phyloP scores from a whole-genome alignment of 371 early-diverging fungal genomes.

The Funneliformis caledonium region DNA sequence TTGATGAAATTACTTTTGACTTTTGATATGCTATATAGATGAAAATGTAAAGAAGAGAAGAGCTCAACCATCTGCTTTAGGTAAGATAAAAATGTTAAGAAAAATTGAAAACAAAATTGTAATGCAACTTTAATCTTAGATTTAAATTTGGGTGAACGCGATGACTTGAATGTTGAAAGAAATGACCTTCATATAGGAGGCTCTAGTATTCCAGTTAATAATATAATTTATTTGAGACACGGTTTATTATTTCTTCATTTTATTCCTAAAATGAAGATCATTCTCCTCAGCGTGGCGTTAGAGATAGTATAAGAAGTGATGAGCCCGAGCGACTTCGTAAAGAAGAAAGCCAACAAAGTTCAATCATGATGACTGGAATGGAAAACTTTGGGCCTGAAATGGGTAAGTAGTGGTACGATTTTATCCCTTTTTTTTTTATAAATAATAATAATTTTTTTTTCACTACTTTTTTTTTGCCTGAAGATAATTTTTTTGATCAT shows the following conservation, averaged over 20 bases:
- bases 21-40: not conserved
- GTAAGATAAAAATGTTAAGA: not conserved
- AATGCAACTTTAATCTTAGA: not conserved
- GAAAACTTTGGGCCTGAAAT: slow-evolving; percentile 7
- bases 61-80: not conserved
- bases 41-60: slow-evolving; percentile 1
- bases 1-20: not conserved
- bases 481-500: slow-evolving; percentile 13
- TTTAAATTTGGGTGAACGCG: not conserved
- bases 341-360: slow-evolving; percentile 3
- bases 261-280: not conserved
- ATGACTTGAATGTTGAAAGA: not conserved
- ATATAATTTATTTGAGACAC: not conserved
- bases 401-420: not conserved
- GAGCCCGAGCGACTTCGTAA: slow-evolving; percentile 19
- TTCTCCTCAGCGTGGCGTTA: not conserved
- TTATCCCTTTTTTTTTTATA: not conserved
- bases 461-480: not conserved
- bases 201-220: not conserved
- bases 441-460: not conserved
- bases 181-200: not conserved
- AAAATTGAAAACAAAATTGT: not conserved
- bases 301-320: slow-evolving; percentile 6
- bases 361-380: slow-evolving; percentile 3
- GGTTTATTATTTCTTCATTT: not conserved